Percentiles rank a stretch among this genome's conserved stretches.
Conservation (phyloP, 805 yeast species). For the Candida coquimbonensis region DNA sequence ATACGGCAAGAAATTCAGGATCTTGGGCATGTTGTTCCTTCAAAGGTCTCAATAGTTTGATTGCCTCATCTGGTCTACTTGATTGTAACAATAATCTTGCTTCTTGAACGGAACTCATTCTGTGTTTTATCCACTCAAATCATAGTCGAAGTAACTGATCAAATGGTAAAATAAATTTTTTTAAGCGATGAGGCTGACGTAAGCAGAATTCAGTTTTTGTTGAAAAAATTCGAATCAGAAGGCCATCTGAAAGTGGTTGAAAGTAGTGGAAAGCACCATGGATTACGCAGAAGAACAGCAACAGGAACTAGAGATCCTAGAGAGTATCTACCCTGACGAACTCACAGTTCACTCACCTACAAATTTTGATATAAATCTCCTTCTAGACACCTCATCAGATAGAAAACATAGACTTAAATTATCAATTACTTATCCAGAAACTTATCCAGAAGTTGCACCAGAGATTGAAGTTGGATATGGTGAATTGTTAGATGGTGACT, state of each 20-base stretch:
- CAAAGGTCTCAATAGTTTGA: slow-evolving; percentile 28
- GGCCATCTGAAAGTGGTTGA: no score
- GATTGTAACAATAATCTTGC: slow-evolving; percentile 5
- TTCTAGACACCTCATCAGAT: slow-evolving; percentile 61
- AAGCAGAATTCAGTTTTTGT: neutral
- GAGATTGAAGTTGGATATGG: slow-evolving; percentile 36
- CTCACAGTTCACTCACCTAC: slow-evolving; percentile 32
- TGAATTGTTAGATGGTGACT: slow-evolving; percentile 24
- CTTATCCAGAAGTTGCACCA: slow-evolving; percentile 80
- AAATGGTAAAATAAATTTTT: neutral
- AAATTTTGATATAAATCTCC: slow-evolving; percentile 50
- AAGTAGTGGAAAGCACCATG: slow-evolving; percentile 33
- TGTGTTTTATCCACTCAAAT: no score
- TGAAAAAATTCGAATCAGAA: neutral
- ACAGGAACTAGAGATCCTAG: slow-evolving; percentile 85
- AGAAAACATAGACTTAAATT: slow-evolving; percentile 50
- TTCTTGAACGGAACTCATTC: neutral
- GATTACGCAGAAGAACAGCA: slow-evolving; percentile 75
- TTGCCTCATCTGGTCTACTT: slow-evolving; percentile 24
- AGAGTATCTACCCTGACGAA: slow-evolving; percentile 93
- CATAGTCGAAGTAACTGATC: neutral
- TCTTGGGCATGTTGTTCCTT: slow-evolving; percentile 29
- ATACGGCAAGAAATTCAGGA: slow-evolving; percentile 42
- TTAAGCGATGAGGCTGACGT: neutral
- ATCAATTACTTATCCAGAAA: slow-evolving; percentile 64